Evolutionary conservation across 2,329 filamentous ascomycete species (phyloP), one percentile per base, ranked within the genome.

Genomic region (Paraconiothyrium sp.): DNA sequence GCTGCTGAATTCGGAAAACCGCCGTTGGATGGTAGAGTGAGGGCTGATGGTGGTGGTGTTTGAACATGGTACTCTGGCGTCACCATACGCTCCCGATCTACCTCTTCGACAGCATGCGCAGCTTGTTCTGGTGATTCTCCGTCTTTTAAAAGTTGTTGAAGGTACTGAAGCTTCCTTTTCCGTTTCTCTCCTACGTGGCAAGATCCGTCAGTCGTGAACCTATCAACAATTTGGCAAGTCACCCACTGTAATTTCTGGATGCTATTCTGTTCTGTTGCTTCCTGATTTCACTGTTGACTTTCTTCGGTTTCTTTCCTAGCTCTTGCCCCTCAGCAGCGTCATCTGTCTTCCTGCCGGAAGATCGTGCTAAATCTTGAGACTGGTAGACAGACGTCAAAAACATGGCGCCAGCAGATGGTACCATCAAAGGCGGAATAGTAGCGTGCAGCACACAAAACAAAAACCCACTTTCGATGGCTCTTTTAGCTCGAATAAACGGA

Each of bases 191-290:
- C 76, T 78, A 51, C 16, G 32, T 20, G 11, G 34, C 16, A 58
- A 24, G 9, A 34, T 22, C 14, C 11, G 30, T 70, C 52, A 71
- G 67, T n/a, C 30, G n/a, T 24, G n/a, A 27, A 35, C 2, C 8
- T 10, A 27, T 9, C 41, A 6, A 41, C 13, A n/a, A 24, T 9
- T 13, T 32, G 30, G 16, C 14, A 34, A 16, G 13, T 67, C 20
- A 55, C 75, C 34, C 68, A 77, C 76, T 68, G 60, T 78, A 78
- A 43, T 78, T 78, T 22, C 74, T 72, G 20, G 76, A 78, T 35
- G 76, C 76, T 67, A 77, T 76, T 56, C 76, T 70, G 41, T 78
- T 78, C 57, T 78, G 76, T 57, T 76, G 74, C 60, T 78, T 78
- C 24, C 76, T 71, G 61, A 72, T 67, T 62, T 78, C 76, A 62